Conservation (phyloP, 1,284 basidiomycete genomes). For the Peniophora sp. region DNA sequence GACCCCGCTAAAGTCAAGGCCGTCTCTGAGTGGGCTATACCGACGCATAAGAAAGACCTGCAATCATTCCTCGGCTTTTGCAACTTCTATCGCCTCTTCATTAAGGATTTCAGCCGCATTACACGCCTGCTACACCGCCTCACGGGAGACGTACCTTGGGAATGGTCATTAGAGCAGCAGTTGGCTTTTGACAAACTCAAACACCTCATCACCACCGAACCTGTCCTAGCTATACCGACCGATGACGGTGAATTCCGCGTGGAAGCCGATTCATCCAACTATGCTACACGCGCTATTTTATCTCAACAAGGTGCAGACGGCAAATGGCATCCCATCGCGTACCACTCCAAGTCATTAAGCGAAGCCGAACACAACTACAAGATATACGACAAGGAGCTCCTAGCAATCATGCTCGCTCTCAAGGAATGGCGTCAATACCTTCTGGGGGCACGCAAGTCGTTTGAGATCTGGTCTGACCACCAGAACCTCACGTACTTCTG, state of each 20-base stretch:
- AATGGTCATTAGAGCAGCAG: not conserved
- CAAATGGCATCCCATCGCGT: conserved; percentile 9
- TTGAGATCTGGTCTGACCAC: not conserved
- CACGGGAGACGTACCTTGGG: conserved; percentile 8
- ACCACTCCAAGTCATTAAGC: conserved; percentile 6
- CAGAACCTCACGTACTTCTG: not conserved
- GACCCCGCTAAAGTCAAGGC: conserved; percentile 25
- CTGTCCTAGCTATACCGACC: not conserved
- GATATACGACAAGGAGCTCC: conserved; percentile 27
- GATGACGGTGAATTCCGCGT: not conserved
- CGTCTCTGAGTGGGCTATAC: conserved; percentile 25
- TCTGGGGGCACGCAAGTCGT: not conserved
- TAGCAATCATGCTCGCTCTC: conserved; percentile 17
- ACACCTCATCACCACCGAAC: not conserved
- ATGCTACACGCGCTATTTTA: conserved; percentile 8
- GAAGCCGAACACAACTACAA: conserved; percentile 21
- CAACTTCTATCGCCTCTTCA: conserved; percentile 33
- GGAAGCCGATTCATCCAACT: conserved; percentile 8
- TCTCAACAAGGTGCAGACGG: conserved; percentile 5
- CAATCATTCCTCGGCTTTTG: conserved; percentile 30
- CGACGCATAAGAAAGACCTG: conserved; percentile 16
- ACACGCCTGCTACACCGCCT: conserved; percentile 18
- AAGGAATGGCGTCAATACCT: not conserved
- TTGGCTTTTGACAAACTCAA: not conserved
- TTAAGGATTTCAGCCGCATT: conserved; percentile 24